phyloP scores from a whole-genome alignment of 176 grass and related monocot species.

The Raddia distichophylla region DNA sequence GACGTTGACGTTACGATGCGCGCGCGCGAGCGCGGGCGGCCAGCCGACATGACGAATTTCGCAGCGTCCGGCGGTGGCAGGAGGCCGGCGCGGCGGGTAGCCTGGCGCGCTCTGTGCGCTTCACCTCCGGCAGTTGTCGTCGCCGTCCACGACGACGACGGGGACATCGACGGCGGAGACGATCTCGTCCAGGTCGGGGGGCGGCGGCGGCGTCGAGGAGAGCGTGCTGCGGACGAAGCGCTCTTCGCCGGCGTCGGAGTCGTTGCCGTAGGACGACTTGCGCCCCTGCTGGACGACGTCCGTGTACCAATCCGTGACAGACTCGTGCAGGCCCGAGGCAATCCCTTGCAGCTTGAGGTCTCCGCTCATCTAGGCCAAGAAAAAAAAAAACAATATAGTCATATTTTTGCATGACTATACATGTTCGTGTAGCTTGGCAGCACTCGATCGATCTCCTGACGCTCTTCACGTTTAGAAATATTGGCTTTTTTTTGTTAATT shows the following conservation, averaged over 20 bases:
- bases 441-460: too few species aligned
- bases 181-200: slow-evolving; percentile 26
- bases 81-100: slow-evolving; percentile 30
- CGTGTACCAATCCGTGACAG: slow-evolving; percentile 40
- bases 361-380: slow-evolving; percentile 63
- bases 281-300: neutral
- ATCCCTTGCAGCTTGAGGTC: slow-evolving; percentile 61
- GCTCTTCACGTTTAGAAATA: neutral
- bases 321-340: slow-evolving; percentile 20
- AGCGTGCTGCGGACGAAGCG: neutral
- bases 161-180: neutral
- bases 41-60: slow-evolving; percentile 40
- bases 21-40: neutral
- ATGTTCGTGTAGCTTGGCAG: too few species aligned
- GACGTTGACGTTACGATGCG: slow-evolving; percentile 33
- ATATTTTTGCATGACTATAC: neutral
- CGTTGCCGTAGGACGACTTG: too few species aligned
- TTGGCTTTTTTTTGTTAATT: neutral
- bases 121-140: neutral
- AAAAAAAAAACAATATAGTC: neutral
- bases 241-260: neutral
- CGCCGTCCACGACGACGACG: neutral
- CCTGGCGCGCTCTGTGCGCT: neutral
- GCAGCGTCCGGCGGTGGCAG: slow-evolving; percentile 1
- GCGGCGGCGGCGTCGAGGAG: neutral